These are phyloP conservation scores for Fusarium sp. DNA, from an alignment of 2,329 filamentous ascomycete genomes.

Conservation along the genomic window DNA sequence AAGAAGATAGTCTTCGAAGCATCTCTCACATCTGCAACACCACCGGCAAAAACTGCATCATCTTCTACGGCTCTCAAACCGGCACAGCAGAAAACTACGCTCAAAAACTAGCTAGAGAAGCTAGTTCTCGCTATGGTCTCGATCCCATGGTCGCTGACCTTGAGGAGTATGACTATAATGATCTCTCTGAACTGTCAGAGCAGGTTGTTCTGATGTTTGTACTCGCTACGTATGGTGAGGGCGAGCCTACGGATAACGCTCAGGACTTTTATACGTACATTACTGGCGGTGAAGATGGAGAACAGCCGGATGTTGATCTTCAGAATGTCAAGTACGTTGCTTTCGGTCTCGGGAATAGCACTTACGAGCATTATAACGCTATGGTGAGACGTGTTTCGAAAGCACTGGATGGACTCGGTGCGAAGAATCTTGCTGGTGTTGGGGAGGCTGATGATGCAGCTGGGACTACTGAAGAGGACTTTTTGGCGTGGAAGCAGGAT, in stretches of 20 bases:
- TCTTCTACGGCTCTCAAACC: background rate
- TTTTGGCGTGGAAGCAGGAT: background rate
- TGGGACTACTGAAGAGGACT: background rate
- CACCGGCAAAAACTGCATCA: background rate
- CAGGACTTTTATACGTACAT: background rate
- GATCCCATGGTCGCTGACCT: constrained; percentile 1
- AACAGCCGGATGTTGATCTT: background rate
- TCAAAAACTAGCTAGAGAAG: background rate
- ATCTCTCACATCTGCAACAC: background rate
- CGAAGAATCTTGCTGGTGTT: background rate
- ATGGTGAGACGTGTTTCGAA: background rate
- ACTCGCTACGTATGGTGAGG: background rate
- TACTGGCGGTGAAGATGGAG: background rate
- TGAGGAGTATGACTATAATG: background rate
- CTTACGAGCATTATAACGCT: background rate
- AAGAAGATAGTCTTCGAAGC: background rate
- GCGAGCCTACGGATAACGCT: background rate
- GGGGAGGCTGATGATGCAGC: background rate
- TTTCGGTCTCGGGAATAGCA: background rate
- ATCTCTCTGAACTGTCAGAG: background rate
- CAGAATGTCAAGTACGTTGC: background rate
- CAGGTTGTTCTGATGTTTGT: background rate
- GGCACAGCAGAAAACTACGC: background rate
- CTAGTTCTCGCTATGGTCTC: background rate
- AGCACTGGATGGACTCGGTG: background rate